These are phyloP conservation scores for Aspergillus proliferans DNA, from an alignment of 2,329 filamentous ascomycete genomes.

Conservation along the genomic window DNA sequence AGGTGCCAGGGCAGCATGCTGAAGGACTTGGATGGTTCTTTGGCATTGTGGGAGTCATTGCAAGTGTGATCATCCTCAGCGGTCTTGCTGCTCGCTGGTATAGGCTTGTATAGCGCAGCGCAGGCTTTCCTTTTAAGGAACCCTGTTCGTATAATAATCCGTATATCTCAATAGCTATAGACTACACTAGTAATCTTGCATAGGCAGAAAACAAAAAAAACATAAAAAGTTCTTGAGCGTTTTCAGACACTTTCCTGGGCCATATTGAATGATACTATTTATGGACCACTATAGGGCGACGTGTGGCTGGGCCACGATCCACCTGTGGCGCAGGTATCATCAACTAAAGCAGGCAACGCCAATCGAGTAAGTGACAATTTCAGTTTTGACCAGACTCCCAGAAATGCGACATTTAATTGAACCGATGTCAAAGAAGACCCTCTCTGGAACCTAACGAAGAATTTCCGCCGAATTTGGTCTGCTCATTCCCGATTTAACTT, in stretches of 20 bases:
- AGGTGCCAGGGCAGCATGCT: conserved; percentile 36
- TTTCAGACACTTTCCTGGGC: neutral
- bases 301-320: neutral
- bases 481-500: neutral
- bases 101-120: conserved; percentile 32
- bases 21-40: conserved; percentile 43
- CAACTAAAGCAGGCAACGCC: neutral
- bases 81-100: conserved; percentile 36
- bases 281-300: no score
- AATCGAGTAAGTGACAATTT: neutral
- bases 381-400: neutral
- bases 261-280: neutral
- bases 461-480: neutral
- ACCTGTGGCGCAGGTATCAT: neutral
- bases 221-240: neutral
- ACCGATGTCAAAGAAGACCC: neutral
- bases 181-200: neutral
- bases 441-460: neutral
- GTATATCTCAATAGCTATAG: neutral
- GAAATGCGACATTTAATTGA: neutral
- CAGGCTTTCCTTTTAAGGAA: neutral
- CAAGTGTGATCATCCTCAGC: conserved; percentile 34
- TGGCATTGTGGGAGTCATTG: conserved; percentile 44
- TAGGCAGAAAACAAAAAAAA: neutral
- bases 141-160: neutral